Evolutionary conservation across 2,329 filamentous ascomycete genomes (phyloP).

Genomic region (Graphilbum sp.): DNA sequence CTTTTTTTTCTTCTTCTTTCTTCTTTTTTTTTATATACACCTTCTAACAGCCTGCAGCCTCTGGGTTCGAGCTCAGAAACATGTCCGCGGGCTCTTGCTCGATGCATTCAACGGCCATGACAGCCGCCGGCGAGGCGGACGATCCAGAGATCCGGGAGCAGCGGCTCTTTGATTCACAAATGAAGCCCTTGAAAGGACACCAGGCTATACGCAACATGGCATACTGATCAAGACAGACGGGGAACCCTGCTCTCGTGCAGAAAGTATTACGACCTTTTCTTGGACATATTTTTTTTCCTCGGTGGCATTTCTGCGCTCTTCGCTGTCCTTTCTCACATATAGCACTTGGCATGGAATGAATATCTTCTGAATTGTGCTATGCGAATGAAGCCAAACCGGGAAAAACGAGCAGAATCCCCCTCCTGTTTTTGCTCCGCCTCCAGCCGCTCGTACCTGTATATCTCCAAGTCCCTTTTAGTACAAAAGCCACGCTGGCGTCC

Average conservation of each 20-base stretch:
- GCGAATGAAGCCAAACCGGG: not conserved
- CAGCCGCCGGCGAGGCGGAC: slow-evolving; percentile 44
- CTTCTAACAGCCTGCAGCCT: slow-evolving; percentile 42
- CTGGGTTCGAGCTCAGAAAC: slow-evolving; percentile 66
- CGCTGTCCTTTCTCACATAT: too few relatives aligned
- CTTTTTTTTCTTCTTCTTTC: not conserved
- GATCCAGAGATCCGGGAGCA: slow-evolving; percentile 44
- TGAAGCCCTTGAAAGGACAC: slow-evolving; percentile 21
- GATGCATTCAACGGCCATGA: slow-evolving; percentile 62
- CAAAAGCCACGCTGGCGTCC: not conserved
- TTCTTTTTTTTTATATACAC: not conserved
- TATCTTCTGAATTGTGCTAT: not conserved
- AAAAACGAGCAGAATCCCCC: too few relatives aligned
- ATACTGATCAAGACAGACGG: not conserved
- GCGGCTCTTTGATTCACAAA: slow-evolving; percentile 40
- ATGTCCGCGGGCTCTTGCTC: slow-evolving; percentile 54
- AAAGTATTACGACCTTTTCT: too few relatives aligned
- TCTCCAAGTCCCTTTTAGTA: not conserved
- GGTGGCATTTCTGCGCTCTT: too few relatives aligned
- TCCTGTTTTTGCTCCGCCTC: not conserved
- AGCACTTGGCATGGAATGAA: too few relatives aligned
- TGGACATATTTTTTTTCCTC: too few relatives aligned
- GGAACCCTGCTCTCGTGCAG: too few relatives aligned
- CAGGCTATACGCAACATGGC: not conserved
- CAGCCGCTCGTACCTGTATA: not conserved